A percentile compares a stretch with the other conserved stretches of the same genome.
These are phyloP conservation scores for Pyrrhoderma noxium DNA, from an alignment of 1,284 basidiomycete species.

Conservation along the genomic window DNA sequence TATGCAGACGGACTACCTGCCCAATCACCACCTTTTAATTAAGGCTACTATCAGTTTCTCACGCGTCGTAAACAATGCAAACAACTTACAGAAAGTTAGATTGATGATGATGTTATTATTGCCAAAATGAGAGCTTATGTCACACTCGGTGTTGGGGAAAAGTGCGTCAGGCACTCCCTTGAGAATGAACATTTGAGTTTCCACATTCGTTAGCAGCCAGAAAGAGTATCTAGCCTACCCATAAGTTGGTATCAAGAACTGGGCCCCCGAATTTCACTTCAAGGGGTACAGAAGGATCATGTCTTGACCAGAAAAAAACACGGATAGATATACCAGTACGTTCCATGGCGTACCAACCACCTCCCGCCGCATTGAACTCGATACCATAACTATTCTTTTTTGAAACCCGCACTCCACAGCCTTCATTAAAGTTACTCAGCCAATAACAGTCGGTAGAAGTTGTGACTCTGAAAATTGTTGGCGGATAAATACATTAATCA, in stretches of 20 bases:
- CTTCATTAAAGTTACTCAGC: slow-evolving; percentile 39
- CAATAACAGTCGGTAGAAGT: slow-evolving; percentile 43
- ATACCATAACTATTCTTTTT: slow-evolving; percentile 49
- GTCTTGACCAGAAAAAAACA: slow-evolving; percentile 46
- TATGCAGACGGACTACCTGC: slow-evolving; percentile 8
- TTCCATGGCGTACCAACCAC: slow-evolving; percentile 57
- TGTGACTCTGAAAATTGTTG: slow-evolving; percentile 26
- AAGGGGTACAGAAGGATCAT: slow-evolving; percentile 30
- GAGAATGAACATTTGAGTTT: background rate
- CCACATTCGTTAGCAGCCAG: background rate
- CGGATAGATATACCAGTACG: slow-evolving; percentile 38
- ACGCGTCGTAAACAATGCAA: background rate
- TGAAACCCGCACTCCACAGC: slow-evolving; percentile 53
- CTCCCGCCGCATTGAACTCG: slow-evolving; percentile 51
- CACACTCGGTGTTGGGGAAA: slow-evolving; percentile 48
- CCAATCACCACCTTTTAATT: slow-evolving; percentile 17
- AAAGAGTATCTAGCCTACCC: slow-evolving; percentile 30
- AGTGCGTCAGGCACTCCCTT: slow-evolving; percentile 46
- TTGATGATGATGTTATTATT: slow-evolving; percentile 58
- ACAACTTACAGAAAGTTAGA: slow-evolving; percentile 38
- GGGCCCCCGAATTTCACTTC: slow-evolving; percentile 35
- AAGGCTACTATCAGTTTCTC: background rate
- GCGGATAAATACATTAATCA: background rate
- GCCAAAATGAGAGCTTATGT: slow-evolving; percentile 44
- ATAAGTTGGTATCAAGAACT: slow-evolving; percentile 39